Evolutionary conservation across 2,329 filamentous ascomycete species (phyloP), one percentile per base, ranked within the genome.

Genomic region (Monilinia laxa): DNA sequence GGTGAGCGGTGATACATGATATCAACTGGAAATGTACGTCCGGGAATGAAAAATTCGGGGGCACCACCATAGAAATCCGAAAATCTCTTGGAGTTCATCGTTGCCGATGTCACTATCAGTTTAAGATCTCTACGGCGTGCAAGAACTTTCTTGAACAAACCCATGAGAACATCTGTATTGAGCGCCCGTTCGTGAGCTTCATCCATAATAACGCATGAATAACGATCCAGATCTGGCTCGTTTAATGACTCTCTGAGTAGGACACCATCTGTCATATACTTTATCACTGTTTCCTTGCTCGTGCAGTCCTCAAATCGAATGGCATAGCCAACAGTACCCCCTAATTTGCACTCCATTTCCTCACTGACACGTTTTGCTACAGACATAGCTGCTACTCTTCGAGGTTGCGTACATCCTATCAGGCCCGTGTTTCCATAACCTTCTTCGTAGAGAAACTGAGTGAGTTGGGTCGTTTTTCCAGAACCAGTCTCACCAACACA

Each of bases 161-260:
- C 95, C 91, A 99, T 97, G 18, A 99, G 81, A 23, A 99, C 94
- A 77, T 99, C 95, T 0, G 95, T 99, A 75, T 99, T 98, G 60
- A 99, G 80, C 1, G 95, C 94, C 77, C 95, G 87, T 79, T 99
- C 95, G 83, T 99, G 95, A 5, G 95, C 96, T 81, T 99, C 95
- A 76, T 99, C 95, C 95, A 99, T 99, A 78, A 99, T 99, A 74
- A 99, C 93, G 77, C 93, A 97, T 18, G 94, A 97, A 77, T 99
- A 99, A 71, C 92, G 91, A 78, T 98, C 95, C 56, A 99, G 83
- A 77, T 99, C 94, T 9, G 90, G 87, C 77, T 98, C 94, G 68
- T 93, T 93, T 14, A 99, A 83, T 7, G 93, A 97, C 75, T 99
- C 96, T 80, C 95, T 87, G 42, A 99, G 84, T 55, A 99, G 81